Percentiles rank a stretch among this genome's conserved stretches.
phyloP scores from a whole-genome alignment of 345 rosid species.

The Aethionema arabicum region DNA sequence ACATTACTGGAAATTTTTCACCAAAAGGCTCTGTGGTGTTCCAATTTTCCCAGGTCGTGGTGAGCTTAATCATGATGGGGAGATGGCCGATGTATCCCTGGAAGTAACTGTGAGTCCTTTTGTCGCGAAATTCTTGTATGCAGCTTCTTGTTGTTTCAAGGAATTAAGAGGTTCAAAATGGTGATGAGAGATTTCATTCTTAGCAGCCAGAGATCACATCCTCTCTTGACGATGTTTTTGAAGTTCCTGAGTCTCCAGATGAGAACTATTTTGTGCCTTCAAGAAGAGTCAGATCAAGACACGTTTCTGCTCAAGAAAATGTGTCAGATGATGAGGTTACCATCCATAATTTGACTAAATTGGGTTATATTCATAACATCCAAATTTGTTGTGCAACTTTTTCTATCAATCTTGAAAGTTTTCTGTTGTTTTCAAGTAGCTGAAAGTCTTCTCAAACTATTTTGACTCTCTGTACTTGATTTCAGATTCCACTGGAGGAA shows the following conservation, averaged over 20 bases:
- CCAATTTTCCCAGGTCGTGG: slow-evolving; percentile 33
- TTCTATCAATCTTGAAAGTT: not conserved
- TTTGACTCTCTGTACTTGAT: slow-evolving; percentile 11
- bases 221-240: slow-evolving; percentile 51
- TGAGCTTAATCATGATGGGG: slow-evolving; percentile 28
- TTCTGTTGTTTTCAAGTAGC: slow-evolving; percentile 24
- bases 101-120: slow-evolving; percentile 43
- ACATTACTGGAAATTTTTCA: not conserved
- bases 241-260: slow-evolving; percentile 53
- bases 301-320: slow-evolving; percentile 37
- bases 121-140: not conserved
- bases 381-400: not conserved
- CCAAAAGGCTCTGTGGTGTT: slow-evolving; percentile 12
- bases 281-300: slow-evolving; percentile 26
- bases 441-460: slow-evolving; percentile 1
- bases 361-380: not conserved
- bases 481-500: slow-evolving; percentile 34
- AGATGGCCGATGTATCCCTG: slow-evolving; percentile 16
- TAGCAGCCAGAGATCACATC: slow-evolving; percentile 30
- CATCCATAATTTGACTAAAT: not conserved
- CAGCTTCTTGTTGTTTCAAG: slow-evolving; percentile 10
- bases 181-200: slow-evolving; percentile 31
- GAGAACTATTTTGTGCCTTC: slow-evolving; percentile 38
- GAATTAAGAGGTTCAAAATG: not conserved
- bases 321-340: slow-evolving; percentile 50